Percentiles rank a stretch among this genome's conserved stretches.
These are phyloP conservation scores for Papiliotrema terrestris DNA, from an alignment of 1,284 basidiomycete genomes.

Conservation along the genomic window DNA sequence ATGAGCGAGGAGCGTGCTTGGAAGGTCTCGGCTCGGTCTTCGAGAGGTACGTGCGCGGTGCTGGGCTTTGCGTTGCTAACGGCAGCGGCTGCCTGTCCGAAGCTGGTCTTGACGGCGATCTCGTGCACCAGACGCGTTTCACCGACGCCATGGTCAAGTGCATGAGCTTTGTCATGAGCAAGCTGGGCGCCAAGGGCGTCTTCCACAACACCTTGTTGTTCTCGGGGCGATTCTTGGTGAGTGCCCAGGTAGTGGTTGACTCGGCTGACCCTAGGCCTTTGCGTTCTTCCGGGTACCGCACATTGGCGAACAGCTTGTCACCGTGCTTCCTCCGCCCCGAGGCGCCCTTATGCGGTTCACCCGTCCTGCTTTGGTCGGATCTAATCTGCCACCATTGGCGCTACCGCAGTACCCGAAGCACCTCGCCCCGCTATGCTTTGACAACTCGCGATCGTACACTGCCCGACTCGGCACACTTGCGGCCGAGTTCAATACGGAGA, in stretches of 20 bases:
- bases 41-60: slow-evolving; percentile 44
- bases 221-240: slow-evolving; percentile 50
- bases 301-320: slow-evolving; percentile 52
- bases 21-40: slow-evolving; percentile 51
- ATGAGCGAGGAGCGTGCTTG: slow-evolving; percentile 52
- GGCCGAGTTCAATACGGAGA: slow-evolving; percentile 31
- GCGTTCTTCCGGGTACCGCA: slow-evolving; percentile 55
- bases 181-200: slow-evolving; percentile 54
- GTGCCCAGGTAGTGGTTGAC: not conserved
- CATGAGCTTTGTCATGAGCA: slow-evolving; percentile 53
- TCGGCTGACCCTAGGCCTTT: slow-evolving; percentile 38
- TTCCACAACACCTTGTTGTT: slow-evolving; percentile 56
- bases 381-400: slow-evolving; percentile 21
- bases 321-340: slow-evolving; percentile 51
- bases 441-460: slow-evolving; percentile 45
- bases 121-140: slow-evolving; percentile 38
- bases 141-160: slow-evolving; percentile 47
- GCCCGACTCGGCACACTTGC: slow-evolving; percentile 33
- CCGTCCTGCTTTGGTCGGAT: slow-evolving; percentile 25
- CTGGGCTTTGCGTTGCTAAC: not conserved
- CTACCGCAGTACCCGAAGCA: slow-evolving; percentile 39
- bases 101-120: slow-evolving; percentile 37
- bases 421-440: slow-evolving; percentile 41
- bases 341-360: slow-evolving; percentile 49
- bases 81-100: slow-evolving; percentile 46